Evolutionary conservation across 805 yeast genomes (phyloP), one percentile per base, ranked within the genome.

Genomic region (Pichia heedii): DNA sequence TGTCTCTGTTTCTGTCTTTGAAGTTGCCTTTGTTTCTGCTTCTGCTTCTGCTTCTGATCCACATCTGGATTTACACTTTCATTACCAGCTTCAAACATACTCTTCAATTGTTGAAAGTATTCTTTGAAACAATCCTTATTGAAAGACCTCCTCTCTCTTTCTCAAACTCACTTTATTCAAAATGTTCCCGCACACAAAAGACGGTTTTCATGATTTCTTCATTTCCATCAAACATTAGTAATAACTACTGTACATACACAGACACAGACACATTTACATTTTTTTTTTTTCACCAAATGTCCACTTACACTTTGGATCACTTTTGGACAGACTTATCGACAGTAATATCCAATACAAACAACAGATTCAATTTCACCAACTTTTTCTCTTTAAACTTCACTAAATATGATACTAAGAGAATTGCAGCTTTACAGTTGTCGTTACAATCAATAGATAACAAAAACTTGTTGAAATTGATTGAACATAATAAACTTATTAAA

Each of bases 361-460:
- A 2, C 3, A 27, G 5, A 6, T 15, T 13, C 12, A 27, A 37
- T 5, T 40, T 44, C 10, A 15, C 24, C 16, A 43, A 44, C 13
- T 19, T 40, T 15, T 33, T 40, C 19, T 33, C 47, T 21, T 15
- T 40, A 2, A 40, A 40, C 21, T 29, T 40, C 19, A 33, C 29
- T 4, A 40, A 40, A 36, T 37, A 40, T 22, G 37, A 48, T 35
- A 30, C 47, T 1, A 16, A 18, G 15, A 53, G 52, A 22, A 45
- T 62, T n/a, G 57, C 66, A 3, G 19, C 38, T 16, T 43, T 63
- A 15, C 67, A 60, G 34, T 30, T 24, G 4, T 39, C 47, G 11
- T 33, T 62, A 13, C 66, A 61, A 41, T 37, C 42, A 9, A 26
- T 41, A 4, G 41, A 54, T 4, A 45, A 52, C 21, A 60, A 57